These are phyloP conservation scores for Hura crepitans DNA, from an alignment of 441 rosid species.

Conservation along the genomic window DNA sequence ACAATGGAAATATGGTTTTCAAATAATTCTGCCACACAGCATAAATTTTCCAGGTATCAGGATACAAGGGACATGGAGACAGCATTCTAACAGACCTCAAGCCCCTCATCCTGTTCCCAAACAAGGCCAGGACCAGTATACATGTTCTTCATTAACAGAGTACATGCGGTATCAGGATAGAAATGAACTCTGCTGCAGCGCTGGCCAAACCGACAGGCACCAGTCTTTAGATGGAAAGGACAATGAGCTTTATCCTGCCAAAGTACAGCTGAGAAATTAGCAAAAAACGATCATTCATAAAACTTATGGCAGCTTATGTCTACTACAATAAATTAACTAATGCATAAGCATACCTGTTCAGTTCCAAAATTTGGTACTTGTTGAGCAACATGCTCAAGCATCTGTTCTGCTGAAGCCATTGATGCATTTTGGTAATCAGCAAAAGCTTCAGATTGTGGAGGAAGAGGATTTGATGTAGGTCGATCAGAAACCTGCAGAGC, in stretches of 20 bases:
- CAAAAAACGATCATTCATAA: background rate
- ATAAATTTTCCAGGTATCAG: constrained; percentile 41
- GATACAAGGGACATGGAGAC: constrained; percentile 78
- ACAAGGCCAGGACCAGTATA: constrained; percentile 91
- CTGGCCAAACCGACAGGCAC: constrained; percentile 93
- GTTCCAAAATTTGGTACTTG: constrained; percentile 95
- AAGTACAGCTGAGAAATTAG: constrained; percentile 7
- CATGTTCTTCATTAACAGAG: constrained; percentile 86
- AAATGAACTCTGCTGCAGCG: constrained; percentile 96
- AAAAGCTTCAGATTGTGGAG: constrained; percentile 66
- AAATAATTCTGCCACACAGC: constrained; percentile 7
- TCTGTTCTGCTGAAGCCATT: constrained; percentile 52
- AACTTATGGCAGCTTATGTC: background rate
- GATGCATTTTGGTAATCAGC: constrained; percentile 41
- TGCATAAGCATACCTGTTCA: constrained; percentile 54
- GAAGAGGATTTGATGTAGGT: constrained; percentile 91
- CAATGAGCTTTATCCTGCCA: constrained; percentile 95
- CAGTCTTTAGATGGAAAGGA: constrained; percentile 96
- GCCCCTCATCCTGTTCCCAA: constrained; percentile 98
- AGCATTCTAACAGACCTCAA: constrained; percentile 89
- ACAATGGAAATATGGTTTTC: background rate
- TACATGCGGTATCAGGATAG: constrained; percentile 79
- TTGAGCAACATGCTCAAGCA: constrained; percentile 70
- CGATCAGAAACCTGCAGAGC: constrained; percentile 55
- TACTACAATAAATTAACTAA: no score